Base-by-base conservation (phyloP, 805 yeast genomes). In the Pichia exigua region DNA sequence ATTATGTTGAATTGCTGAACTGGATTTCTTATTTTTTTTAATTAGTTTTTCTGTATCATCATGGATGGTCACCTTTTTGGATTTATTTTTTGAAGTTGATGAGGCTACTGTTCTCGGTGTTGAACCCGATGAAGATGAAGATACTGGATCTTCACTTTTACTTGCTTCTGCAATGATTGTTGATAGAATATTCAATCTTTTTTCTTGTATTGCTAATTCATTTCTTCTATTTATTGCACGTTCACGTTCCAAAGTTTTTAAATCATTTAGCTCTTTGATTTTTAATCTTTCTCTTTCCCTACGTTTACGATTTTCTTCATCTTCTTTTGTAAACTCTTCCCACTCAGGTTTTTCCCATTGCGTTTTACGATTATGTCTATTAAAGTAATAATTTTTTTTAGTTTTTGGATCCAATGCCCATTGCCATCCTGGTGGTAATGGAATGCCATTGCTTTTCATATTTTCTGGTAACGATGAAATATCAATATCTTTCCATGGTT, bases 371-470 rank as follows among this genome's bases (percentile, higher is more conserved):
- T 70, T 65, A 8, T 61, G 70, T 44, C 79, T 67, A 63, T 83
- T 78, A 65, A 72, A 84, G 65, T 78, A 86, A 61, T 82, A 83
- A 17, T 60, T 64, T 15, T 65, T 65, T 15, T 76, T 75, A 7
- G 78, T 60, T 30, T 65, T 68, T 5, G 72, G 68, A 53, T 78
- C 82, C 24, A 65, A 64, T 0, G 85, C 81, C 57, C 75, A 71
- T 47, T 77, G 80, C 94, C 94, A 85, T 2, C 87, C 87, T 1
- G 71, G 70, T 1, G 89, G 87, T 27, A 82, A 71, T 1, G 67
- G 62, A 2, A 59, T 63, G 5, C 69, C 72, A 26, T 65, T 65
- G n/a, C 56, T 13, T 17, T 54, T 55, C 41, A 48, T 55, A 30
- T 59, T 59, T n/a, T 54, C 57, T 4, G 64, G 58, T 21, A 61